Conservation (phyloP, 176 grass and related monocot species). For the Oryza meyeriana region DNA sequence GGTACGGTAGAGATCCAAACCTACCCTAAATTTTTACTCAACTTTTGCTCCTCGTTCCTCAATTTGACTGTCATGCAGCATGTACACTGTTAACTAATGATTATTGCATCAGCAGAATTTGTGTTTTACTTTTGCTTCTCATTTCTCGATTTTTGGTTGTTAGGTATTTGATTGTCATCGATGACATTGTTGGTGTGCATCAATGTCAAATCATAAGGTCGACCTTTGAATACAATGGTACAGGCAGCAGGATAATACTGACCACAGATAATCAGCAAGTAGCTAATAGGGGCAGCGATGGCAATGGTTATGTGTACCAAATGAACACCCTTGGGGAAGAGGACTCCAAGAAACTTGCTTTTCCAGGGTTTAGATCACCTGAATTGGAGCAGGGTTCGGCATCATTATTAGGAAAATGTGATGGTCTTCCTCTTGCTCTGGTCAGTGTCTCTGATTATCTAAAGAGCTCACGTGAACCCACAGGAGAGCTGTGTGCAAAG, state of each 20-base stretch:
- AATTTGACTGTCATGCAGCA: background rate
- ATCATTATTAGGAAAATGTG: constrained; percentile 18
- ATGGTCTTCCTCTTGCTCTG: constrained; percentile 38
- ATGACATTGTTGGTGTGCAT: constrained; percentile 24
- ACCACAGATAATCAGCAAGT: constrained; percentile 11
- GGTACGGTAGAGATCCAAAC: too few species aligned
- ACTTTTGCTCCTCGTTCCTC: too few species aligned
- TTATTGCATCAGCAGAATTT: background rate
- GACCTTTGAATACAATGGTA: background rate
- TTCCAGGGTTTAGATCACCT: background rate
- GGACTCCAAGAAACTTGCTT: constrained; percentile 27
- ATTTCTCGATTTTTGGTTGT: background rate
- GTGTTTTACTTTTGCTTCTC: background rate
- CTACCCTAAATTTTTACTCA: too few species aligned
- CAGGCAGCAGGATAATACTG: constrained; percentile 32
- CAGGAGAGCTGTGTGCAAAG: constrained; percentile 12
- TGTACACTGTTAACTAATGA: too few species aligned
- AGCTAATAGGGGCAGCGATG: constrained; percentile 28
- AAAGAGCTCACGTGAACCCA: constrained; percentile 22
- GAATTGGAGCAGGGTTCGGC: background rate
- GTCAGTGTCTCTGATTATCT: constrained; percentile 20
- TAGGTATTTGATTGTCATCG: constrained; percentile 43
- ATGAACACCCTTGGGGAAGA: constrained; percentile 23
- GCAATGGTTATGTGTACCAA: constrained; percentile 32
- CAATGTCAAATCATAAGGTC: background rate